These are phyloP conservation scores for Penicillium dipodomyicola DNA, from an alignment of 495 filamentous ascomycete species.

Conservation along the genomic window DNA sequence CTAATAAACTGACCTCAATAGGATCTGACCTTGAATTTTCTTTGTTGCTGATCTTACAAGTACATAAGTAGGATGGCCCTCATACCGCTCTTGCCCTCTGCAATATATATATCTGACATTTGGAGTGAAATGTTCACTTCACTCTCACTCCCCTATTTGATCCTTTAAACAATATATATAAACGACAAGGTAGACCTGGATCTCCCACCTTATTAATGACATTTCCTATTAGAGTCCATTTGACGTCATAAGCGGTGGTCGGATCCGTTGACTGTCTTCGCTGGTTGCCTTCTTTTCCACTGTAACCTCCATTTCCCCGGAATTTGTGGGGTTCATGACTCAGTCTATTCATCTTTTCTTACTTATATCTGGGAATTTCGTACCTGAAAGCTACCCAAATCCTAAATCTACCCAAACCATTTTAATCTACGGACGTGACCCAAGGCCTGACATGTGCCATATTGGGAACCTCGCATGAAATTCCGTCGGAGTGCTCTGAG, in stretches of 20 bases:
- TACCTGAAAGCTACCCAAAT: conserved; percentile 10
- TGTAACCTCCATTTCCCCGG: background rate
- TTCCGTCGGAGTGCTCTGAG: background rate
- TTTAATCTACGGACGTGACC: background rate
- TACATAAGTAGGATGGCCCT: no score
- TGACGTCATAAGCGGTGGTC: conserved; percentile 1
- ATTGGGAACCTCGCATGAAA: conserved; percentile 3
- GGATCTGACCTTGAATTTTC: no score
- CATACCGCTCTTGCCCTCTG: no score
- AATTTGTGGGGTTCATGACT: background rate
- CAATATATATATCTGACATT: no score
- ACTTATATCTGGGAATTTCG: background rate
- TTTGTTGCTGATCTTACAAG: no score
- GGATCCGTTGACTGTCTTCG: background rate
- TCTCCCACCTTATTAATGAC: background rate
- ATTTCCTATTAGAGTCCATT: background rate
- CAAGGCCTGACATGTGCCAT: conserved; percentile 1
- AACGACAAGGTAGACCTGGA: no score
- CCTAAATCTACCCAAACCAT: background rate
- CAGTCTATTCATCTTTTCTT: background rate
- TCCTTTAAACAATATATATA: no score
- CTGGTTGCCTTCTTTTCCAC: background rate
- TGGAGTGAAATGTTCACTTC: no score
- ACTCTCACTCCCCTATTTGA: no score
- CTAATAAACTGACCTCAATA: no score